A percentile compares a stretch with the other conserved stretches of the same genome.
These are phyloP conservation scores for Botrytis sinoallii DNA, from an alignment of 2,329 filamentous ascomycete genomes.

Conservation along the genomic window DNA sequence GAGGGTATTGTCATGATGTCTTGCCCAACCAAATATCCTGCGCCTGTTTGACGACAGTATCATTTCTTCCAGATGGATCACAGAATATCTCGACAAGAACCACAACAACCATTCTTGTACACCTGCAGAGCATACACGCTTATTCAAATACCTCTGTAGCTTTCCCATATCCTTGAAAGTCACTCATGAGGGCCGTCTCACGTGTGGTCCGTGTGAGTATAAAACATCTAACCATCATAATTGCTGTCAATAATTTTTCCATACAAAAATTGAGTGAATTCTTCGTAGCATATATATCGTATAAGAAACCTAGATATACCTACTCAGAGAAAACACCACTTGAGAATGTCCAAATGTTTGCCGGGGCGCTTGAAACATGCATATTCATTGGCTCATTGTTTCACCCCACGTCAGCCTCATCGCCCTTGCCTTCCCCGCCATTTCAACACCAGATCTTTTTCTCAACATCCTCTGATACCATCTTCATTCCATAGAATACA, in stretches of 20 bases:
- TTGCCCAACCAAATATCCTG: not conserved
- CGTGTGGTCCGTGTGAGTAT: constrained; percentile 12
- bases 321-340: not conserved
- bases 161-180: not conserved
- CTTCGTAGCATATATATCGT: not conserved
- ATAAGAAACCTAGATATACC: not conserved
- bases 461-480: constrained; percentile 17
- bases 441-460: not conserved
- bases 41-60: not conserved
- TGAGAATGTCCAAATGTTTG: constrained; percentile 13
- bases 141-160: not conserved
- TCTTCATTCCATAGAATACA: constrained; percentile 26
- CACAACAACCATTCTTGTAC: not conserved
- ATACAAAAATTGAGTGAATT: not conserved
- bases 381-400: constrained; percentile 12
- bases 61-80: not conserved
- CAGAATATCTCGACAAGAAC: too few species aligned
- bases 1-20: not conserved
- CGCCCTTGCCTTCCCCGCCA: constrained; percentile 8
- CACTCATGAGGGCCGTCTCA: not conserved
- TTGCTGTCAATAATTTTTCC: not conserved
- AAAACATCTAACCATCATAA: not conserved
- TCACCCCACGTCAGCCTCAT: constrained; percentile 17
- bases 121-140: not conserved
- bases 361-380: constrained; percentile 5